Evolutionary conservation across 257 asterid genomes (phyloP).

Genomic region (Primulina huaijiensis): DNA sequence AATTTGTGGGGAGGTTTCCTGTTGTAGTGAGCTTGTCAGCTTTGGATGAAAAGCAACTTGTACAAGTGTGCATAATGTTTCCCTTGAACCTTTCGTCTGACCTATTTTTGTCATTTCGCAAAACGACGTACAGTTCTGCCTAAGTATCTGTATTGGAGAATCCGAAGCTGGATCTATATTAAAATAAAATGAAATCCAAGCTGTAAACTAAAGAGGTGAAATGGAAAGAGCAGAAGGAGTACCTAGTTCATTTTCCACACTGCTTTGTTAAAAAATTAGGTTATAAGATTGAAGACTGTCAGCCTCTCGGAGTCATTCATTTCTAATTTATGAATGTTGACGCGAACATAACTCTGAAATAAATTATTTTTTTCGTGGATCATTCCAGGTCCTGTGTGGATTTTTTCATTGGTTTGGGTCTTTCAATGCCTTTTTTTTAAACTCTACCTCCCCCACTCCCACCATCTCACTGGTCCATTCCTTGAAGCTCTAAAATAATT

Average conservation of each 20-base stretch:
- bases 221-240: conserved; percentile 1
- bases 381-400: background rate
- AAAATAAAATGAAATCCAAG: background rate
- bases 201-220: conserved; percentile 3
- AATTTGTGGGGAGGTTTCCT: conserved; percentile 91
- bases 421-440: background rate
- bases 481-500: no score
- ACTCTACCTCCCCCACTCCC: conserved; percentile 1
- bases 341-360: background rate
- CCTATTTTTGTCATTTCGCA: conserved; percentile 1
- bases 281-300: conserved; percentile 10
- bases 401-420: no score
- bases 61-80: conserved; percentile 55
- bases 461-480: no score
- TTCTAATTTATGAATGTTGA: conserved; percentile 12
- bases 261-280: background rate
- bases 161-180: background rate
- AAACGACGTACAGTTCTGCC: background rate
- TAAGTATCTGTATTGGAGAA: background rate
- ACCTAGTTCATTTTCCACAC: background rate
- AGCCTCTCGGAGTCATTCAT: background rate
- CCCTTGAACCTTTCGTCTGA: conserved; percentile 6
- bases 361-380: background rate
- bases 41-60: conserved; percentile 81
- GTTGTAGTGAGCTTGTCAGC: conserved; percentile 78